phyloP scores from a whole-genome alignment of 371 early-diverging fungal genomes.

The Apophysomyces sp. region DNA sequence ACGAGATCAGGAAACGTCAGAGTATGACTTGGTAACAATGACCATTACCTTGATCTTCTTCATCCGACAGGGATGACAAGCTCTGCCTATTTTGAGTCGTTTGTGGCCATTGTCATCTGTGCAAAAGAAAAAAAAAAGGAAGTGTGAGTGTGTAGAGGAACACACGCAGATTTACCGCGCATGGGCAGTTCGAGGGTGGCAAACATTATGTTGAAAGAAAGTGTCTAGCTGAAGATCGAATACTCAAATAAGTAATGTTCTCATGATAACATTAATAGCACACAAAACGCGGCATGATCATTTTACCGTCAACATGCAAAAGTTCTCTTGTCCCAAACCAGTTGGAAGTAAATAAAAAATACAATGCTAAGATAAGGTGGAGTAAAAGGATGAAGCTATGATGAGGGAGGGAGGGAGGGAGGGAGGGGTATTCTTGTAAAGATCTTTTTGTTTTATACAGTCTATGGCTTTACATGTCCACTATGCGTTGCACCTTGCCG shows the following conservation, averaged over 20 bases:
- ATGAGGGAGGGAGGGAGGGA: neutral
- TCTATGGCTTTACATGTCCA: constrained; percentile 13
- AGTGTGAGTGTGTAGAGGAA: neutral
- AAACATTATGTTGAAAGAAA: constrained; percentile 43
- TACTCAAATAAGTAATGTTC: too few species aligned
- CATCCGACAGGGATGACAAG: constrained; percentile 50
- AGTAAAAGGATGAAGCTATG: neutral
- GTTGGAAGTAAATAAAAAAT: neutral
- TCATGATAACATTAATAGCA: too few species aligned
- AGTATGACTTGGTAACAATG: too few species aligned
- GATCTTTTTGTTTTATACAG: neutral
- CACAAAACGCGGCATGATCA: too few species aligned
- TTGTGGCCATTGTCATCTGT: constrained; percentile 47
- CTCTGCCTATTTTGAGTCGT: constrained; percentile 44
- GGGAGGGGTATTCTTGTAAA: neutral
- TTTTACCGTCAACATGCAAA: too few species aligned
- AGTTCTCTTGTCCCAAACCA: neutral
- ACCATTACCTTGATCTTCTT: constrained; percentile 47
- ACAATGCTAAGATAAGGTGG: neutral
- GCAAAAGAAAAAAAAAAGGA: neutral
- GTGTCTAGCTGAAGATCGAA: too few species aligned
- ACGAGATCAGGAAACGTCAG: neutral
- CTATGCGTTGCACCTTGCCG: constrained; percentile 28
- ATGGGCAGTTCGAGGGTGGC: constrained; percentile 45
- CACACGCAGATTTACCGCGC: constrained; percentile 33